Conservation (phyloP, 768 basidiomycete species). For the Rhodocollybia butyracea region DNA sequence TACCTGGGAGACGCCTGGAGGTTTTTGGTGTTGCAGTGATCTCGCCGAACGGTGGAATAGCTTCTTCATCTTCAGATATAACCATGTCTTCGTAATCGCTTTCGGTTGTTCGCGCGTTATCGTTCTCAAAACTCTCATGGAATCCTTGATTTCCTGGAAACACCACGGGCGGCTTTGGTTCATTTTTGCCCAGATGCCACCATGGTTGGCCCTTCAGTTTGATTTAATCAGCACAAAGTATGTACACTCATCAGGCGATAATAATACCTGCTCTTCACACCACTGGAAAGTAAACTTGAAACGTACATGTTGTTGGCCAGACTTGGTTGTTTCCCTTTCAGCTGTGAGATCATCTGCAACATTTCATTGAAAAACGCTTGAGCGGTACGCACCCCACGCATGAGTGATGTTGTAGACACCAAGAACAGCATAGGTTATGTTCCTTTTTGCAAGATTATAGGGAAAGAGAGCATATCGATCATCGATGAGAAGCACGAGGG, state of each 20-base stretch:
- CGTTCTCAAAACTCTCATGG: background rate
- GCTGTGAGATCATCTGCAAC: constrained; percentile 33
- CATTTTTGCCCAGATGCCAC: constrained; percentile 29
- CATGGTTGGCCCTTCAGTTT: constrained; percentile 40
- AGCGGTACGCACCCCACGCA: constrained; percentile 55
- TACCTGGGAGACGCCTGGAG: background rate
- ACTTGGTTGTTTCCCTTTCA: constrained; percentile 47
- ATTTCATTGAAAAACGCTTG: constrained; percentile 9
- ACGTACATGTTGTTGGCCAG: constrained; percentile 33
- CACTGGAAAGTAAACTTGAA: constrained; percentile 86
- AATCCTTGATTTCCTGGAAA: background rate
- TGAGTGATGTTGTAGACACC: constrained; percentile 68
- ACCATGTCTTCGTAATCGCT: background rate
- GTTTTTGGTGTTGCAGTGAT: background rate
- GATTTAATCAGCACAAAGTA: background rate
- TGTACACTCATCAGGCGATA: background rate
- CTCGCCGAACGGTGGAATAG: background rate
- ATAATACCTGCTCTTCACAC: constrained; percentile 64
- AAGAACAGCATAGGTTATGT: constrained; percentile 49
- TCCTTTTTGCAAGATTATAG: constrained; percentile 51
- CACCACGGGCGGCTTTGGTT: background rate
- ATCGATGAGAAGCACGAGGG: constrained; percentile 70
- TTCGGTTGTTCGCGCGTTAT: background rate
- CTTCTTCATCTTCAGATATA: background rate
- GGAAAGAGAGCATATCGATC: constrained; percentile 74